These are phyloP conservation scores for Mucor mucedo DNA, from an alignment of 371 early-diverging fungal species.

Conservation along the genomic window DNA sequence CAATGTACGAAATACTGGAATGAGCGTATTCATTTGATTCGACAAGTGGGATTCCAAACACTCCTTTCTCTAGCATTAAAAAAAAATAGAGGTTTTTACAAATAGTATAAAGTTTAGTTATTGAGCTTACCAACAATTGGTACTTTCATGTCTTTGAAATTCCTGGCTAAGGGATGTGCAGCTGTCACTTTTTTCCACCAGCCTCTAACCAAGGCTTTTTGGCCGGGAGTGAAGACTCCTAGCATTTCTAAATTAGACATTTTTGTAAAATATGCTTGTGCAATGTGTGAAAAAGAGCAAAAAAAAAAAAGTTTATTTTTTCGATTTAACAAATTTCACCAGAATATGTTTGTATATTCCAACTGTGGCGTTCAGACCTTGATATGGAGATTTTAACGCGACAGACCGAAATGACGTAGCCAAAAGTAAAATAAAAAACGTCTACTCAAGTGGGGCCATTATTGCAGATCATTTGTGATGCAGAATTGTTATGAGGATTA, in stretches of 20 bases:
- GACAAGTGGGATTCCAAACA: conserved; percentile 41
- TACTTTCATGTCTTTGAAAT: conserved; percentile 40
- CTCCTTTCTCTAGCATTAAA: conserved; percentile 29
- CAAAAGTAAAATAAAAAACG: neutral
- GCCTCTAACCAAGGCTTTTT: conserved; percentile 15
- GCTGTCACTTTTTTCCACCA: conserved; percentile 48
- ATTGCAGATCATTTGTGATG: no score
- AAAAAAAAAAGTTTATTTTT: neutral
- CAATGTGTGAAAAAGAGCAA: conserved; percentile 1
- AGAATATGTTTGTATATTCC: neutral
- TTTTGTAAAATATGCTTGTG: neutral
- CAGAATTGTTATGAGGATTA: no score
- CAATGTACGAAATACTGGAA: conserved; percentile 45
- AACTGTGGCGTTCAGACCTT: neutral
- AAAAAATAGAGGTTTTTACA: neutral
- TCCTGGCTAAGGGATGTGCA: conserved; percentile 35
- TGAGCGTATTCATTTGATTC: conserved; percentile 45
- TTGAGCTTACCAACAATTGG: conserved; percentile 31
- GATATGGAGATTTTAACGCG: conserved; percentile 1
- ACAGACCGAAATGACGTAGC: neutral
- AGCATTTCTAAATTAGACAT: conserved; percentile 23
- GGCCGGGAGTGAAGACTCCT: conserved; percentile 21
- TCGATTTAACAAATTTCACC: conserved; percentile 2
- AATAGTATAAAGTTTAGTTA: neutral
- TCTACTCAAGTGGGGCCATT: no score